These are phyloP conservation scores for Sanghuangporus sanghuang DNA, from an alignment of 1,284 basidiomycete species.

Conservation along the genomic window DNA sequence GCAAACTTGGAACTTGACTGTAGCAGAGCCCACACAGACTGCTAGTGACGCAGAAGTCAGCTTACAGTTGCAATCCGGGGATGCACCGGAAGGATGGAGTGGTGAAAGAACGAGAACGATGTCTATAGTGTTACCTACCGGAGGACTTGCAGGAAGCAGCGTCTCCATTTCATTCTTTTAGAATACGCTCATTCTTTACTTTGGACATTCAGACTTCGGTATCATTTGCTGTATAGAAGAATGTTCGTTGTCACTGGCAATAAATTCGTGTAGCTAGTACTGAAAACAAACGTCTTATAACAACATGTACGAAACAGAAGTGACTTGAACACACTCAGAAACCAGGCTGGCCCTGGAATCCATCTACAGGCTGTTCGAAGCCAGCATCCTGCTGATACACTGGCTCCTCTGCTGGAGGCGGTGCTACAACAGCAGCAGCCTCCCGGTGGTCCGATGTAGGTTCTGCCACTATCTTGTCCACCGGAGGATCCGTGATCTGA, in stretches of 20 bases:
- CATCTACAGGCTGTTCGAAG: conserved; percentile 22
- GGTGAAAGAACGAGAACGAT: conserved; percentile 26
- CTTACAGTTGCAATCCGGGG: conserved; percentile 27
- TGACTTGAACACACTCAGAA: conserved; percentile 37
- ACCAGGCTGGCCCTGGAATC: conserved; percentile 35
- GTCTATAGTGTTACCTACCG: conserved; percentile 26
- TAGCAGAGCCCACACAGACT: conserved; percentile 53
- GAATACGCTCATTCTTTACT: not conserved
- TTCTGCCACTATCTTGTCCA: conserved; percentile 76
- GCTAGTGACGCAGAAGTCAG: conserved; percentile 21
- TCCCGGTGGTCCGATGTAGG: conserved; percentile 78
- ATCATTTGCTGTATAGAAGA: not conserved
- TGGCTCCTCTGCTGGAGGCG: conserved; percentile 49
- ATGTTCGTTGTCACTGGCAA: not conserved
- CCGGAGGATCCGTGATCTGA: conserved; percentile 79
- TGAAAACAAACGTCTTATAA: conserved; percentile 1
- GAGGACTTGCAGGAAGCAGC: conserved; percentile 39
- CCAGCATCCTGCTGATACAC: conserved; percentile 35
- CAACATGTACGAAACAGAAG: conserved; percentile 1
- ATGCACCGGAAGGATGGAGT: conserved; percentile 26
- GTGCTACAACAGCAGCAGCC: conserved; percentile 43
- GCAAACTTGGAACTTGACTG: conserved; percentile 38
- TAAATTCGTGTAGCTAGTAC: conserved; percentile 3
- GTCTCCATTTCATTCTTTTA: conserved; percentile 23
- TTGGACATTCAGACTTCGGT: not conserved